phyloP scores from a whole-genome alignment of 305 asterid genomes.

The Striga hermonthica region DNA sequence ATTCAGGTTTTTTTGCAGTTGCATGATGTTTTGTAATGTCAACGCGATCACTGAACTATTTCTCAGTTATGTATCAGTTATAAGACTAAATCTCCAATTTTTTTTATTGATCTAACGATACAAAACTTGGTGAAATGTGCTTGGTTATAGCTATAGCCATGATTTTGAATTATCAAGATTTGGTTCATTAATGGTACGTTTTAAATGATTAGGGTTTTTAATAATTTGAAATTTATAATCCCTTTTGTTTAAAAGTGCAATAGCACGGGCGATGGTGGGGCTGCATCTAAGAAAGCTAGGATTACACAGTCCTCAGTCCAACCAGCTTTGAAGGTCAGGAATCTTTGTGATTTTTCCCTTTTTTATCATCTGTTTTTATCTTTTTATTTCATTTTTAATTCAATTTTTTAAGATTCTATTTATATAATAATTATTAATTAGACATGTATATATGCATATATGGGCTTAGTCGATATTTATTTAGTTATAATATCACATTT shows the following conservation, averaged over 20 bases:
- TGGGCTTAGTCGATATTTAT: conserved; percentile 21
- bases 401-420: conserved; percentile 20
- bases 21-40: too few relatives aligned
- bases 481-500: not conserved
- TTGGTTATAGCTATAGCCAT: too few relatives aligned
- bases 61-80: too few relatives aligned
- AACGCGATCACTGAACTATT: too few relatives aligned
- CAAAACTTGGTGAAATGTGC: too few relatives aligned
- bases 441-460: conserved; percentile 26
- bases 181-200: not conserved
- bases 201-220: conserved; percentile 7
- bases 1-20: too few relatives aligned
- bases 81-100: too few relatives aligned
- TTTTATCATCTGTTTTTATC: not conserved
- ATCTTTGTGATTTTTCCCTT: conserved; percentile 29
- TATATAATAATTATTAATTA: not conserved
- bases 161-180: too few relatives aligned
- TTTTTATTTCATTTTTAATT: not conserved
- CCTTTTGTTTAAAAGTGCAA: conserved; percentile 38
- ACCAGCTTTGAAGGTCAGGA: conserved; percentile 61
- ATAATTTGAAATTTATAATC: not conserved
- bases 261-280: conserved; percentile 50
- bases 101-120: too few relatives aligned
- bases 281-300: conserved; percentile 62
- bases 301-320: conserved; percentile 50